Base-by-base conservation (phyloP, 371 early-diverging fungal genomes). In the Mortierella sp. region DNA sequence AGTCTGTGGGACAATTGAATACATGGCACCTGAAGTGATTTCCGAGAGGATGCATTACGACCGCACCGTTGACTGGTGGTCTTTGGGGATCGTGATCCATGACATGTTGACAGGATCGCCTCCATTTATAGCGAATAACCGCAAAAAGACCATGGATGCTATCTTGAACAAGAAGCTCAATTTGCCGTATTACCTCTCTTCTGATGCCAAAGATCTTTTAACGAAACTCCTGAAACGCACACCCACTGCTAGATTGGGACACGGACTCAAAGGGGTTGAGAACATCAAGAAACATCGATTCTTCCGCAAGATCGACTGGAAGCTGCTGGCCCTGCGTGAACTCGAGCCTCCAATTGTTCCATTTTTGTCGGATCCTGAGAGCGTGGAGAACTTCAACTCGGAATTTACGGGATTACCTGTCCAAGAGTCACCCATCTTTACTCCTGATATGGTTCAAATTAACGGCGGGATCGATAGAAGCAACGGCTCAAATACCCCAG, bases 1-100 rank as follows among this genome's bases (percentile, higher is more conserved):
- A 1, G 93, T 96, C 59, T 96, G 97, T 85, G 97, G 97, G 5
- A 96, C 97, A 22, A 93, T 94, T 12, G 96, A 96, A 75, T 95
- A 95, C 72, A 90, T 98, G 76, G 89, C 89, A 0, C 89, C 88
- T 26, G 97, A 96, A 76, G 88, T 97, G 8, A 88, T 98, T 56
- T 83, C 89, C 40, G 94, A 92, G 35, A 47, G 70, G 7, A 75
- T 91, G n/a, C 93, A 93, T 47, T 97, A 97, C 79, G 95, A 94
- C 51, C 89, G 92, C 45, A 85, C 89, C 5, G 96, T 95, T 2
- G 99, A 98, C 84, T 96, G 96, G 94, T 98, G 99, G 99, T 91
- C 94, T 23, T 84, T 97, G 22, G 99, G 97, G 7, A 93, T 97
- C 37, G 84, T 97, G 51, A 86, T 97, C 34, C 97, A 93, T 84